phyloP scores from a whole-genome alignment of 2,329 filamentous ascomycete genomes.

The Apiospora hydei region DNA sequence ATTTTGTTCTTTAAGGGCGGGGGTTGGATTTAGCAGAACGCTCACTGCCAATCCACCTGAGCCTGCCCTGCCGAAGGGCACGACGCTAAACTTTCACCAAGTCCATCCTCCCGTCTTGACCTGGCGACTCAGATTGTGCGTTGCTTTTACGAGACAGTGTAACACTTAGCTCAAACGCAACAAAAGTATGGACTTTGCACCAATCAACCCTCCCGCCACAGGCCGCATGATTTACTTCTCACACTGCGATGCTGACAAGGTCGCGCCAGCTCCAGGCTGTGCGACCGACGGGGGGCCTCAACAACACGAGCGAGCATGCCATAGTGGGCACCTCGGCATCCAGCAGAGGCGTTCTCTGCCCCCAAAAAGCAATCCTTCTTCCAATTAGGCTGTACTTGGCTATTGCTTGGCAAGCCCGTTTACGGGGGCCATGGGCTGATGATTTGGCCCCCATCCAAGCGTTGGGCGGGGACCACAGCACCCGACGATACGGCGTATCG shows the following conservation, averaged over 20 bases:
- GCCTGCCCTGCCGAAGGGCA: no score
- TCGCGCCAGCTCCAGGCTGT: not conserved
- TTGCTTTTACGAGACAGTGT: not conserved
- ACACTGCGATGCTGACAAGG: not conserved
- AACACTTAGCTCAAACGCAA: not conserved
- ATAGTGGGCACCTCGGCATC: not conserved
- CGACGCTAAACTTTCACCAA: no score
- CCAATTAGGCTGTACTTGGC: not conserved
- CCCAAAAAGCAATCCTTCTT: not conserved
- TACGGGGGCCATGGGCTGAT: not conserved
- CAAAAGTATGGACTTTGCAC: not conserved
- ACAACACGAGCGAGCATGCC: not conserved
- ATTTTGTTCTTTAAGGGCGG: not conserved
- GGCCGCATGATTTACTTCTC: not conserved
- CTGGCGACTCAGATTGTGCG: not conserved
- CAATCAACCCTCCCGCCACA: not conserved
- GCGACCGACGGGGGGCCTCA: not conserved
- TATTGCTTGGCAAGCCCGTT: not conserved
- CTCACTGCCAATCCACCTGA: no score
- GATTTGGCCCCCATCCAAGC: not conserved
- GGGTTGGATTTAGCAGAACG: no score
- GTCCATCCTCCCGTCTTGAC: not conserved
- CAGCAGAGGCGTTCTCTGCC: not conserved
- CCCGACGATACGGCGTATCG: slow-evolving; percentile 7
- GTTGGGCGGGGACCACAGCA: not conserved